These are phyloP conservation scores for Botryobasidium botryosum DNA, from an alignment of 768 basidiomycete genomes.

Conservation along the genomic window DNA sequence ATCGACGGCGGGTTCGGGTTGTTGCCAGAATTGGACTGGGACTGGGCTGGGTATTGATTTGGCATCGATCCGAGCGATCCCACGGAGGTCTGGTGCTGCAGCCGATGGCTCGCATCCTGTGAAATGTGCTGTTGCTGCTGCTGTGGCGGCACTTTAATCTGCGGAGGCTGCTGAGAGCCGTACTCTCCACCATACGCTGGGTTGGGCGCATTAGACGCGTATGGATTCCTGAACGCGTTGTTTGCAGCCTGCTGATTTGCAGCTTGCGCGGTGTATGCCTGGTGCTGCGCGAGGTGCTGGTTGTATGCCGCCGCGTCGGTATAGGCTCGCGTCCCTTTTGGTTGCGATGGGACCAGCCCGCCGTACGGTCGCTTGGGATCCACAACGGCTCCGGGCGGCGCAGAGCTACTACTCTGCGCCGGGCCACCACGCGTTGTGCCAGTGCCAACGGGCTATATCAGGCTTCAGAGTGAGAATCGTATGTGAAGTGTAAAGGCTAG, in stretches of 20 bases:
- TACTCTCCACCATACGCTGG: no score
- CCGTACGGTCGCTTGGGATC: constrained; percentile 86
- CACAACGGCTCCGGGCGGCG: constrained; percentile 16
- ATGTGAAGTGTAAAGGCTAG: background rate
- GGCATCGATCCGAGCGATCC: constrained; percentile 5
- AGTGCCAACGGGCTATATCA: no score
- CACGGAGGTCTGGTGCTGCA: constrained; percentile 7
- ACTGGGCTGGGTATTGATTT: constrained; percentile 15
- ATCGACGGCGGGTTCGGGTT: constrained; percentile 42
- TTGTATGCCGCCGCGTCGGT: constrained; percentile 90
- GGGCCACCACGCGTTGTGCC: no score
- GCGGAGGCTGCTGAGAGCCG: no score
- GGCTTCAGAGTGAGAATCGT: constrained; percentile 26
- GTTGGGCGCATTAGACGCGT: constrained; percentile 34
- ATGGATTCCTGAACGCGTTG: constrained; percentile 61
- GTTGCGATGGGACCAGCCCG: constrained; percentile 78
- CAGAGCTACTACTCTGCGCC: background rate
- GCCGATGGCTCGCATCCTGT: background rate
- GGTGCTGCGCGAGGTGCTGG: constrained; percentile 86
- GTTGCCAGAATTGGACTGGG: constrained; percentile 14
- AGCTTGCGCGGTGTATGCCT: constrained; percentile 73
- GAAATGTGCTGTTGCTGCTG: constrained; percentile 7
- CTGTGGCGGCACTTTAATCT: constrained; percentile 9
- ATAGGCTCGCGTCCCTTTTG: constrained; percentile 69
- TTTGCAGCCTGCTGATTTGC: constrained; percentile 50